Evolutionary conservation across 2,329 filamentous ascomycete species (phyloP), one percentile per base, ranked within the genome.

Genomic region (Neofusicoccum sp.): DNA sequence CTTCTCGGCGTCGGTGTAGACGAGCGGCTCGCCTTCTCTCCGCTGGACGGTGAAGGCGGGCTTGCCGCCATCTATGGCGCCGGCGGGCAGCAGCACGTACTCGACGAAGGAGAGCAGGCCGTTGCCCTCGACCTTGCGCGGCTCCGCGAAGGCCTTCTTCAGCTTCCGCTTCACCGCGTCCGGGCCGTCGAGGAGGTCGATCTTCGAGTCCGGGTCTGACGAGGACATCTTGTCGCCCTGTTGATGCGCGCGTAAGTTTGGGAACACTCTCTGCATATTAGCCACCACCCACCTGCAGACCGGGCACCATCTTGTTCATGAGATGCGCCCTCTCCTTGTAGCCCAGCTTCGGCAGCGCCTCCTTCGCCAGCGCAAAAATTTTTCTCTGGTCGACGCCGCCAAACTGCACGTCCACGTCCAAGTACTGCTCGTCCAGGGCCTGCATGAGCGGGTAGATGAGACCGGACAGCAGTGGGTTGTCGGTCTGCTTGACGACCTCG

Each of bases 401-500:
- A 66, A 97, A 93, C 73, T 99, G 92, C 1, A 86, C 89, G 75
- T 99, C 94, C 3, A 93, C 91, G 63, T 88, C 88, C 3, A 99
- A 82, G 81, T 97, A 76, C 67, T 78, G 85, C 79, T 98, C 94
- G 72, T 98, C 94, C 50, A 98, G 81, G 0, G 91, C 91, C 78
- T 98, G 95, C 78, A 99, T 88, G 52, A 96, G 83, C 1, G 92
- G 91, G 81, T 96, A 96, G 66, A 94, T 84, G 11, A 94, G 82
- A 1, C 91, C 91, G 63, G 85, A 87, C 61, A 96, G 75, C 3
- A 89, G 85, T 8, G 89, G 86, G 71, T 94, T 93, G 63, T 86
- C 85, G 3, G 89, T 87, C 80, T 98, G 93, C 83, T 98, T 98
- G 68, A 99, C 94, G 6, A 98, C 87, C 78, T 98, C 95, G 1